phyloP scores from a whole-genome alignment of 768 basidiomycete genomes.

The Holtermannia corniformis region DNA sequence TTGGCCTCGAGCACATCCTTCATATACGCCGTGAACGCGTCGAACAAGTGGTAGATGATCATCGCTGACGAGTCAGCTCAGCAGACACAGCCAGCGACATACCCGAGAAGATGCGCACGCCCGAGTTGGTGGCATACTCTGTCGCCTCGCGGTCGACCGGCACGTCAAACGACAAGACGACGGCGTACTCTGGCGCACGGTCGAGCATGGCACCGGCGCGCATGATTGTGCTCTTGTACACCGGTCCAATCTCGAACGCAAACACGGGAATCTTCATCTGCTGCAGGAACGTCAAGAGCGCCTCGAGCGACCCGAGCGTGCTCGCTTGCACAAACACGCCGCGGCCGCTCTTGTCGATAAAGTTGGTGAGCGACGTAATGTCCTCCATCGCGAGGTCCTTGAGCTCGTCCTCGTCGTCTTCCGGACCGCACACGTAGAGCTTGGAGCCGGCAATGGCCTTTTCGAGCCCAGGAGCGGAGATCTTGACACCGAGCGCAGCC shows the following conservation, averaged over 20 bases:
- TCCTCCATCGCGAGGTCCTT: slow-evolving; percentile 96
- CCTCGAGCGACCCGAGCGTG: slow-evolving; percentile 93
- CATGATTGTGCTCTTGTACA: slow-evolving; percentile 92
- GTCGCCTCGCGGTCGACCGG: slow-evolving; percentile 88
- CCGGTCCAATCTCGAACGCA: slow-evolving; percentile 94
- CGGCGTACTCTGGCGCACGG: slow-evolving; percentile 87
- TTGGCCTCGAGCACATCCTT: slow-evolving; percentile 86
- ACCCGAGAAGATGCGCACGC: slow-evolving; percentile 92
- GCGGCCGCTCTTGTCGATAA: slow-evolving; percentile 87
- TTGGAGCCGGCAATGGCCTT: slow-evolving; percentile 97
- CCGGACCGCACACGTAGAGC: slow-evolving; percentile 80
- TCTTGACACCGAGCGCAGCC: slow-evolving; percentile 92
- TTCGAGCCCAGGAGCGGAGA: slow-evolving; percentile 87
- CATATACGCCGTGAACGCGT: slow-evolving; percentile 91
- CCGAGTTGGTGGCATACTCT: slow-evolving; percentile 82
- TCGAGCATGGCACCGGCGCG: slow-evolving; percentile 88
- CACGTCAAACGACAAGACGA: slow-evolving; percentile 95
- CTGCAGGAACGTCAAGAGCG: slow-evolving; percentile 89
- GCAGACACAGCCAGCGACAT: slow-evolving; percentile 14
- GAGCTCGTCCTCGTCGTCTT: slow-evolving; percentile 92
- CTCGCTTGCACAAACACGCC: slow-evolving; percentile 97
- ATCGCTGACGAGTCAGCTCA: slow-evolving; percentile 56
- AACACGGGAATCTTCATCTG: slow-evolving; percentile 93
- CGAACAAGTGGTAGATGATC: slow-evolving; percentile 97
- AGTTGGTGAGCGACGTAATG: slow-evolving; percentile 73